Conservation (phyloP, 441 rosid species). For the Rhodomyrtus psidioides region DNA sequence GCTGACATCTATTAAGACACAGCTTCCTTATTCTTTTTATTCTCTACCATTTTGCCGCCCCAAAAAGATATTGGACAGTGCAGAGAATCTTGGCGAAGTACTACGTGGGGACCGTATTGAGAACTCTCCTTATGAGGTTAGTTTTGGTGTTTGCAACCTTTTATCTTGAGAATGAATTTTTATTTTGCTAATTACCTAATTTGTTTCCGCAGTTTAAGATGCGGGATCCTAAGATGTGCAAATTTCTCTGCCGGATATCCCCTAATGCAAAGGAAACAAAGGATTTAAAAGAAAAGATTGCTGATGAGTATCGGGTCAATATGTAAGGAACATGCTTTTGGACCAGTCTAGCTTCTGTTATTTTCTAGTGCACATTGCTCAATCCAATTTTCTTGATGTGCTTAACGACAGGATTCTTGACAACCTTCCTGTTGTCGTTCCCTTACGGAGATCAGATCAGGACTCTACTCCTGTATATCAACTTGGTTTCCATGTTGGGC, state of each 20-base stretch:
- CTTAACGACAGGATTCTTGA: conserved; percentile 50
- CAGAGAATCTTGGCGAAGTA: conserved; percentile 76
- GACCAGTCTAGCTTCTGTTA: not conserved
- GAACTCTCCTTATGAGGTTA: conserved; percentile 47
- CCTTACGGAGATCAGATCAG: conserved; percentile 44
- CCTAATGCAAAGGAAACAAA: conserved; percentile 46
- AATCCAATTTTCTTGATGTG: not conserved
- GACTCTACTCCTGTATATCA: conserved; percentile 51
- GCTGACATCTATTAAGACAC: conserved; percentile 54
- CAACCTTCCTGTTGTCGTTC: conserved; percentile 68
- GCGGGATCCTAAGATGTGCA: conserved; percentile 64
- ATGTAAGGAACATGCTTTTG: conserved; percentile 30
- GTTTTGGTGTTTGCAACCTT: not conserved
- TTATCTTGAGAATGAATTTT: not conserved
- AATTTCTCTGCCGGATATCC: conserved; percentile 28
- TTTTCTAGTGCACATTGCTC: not conserved
- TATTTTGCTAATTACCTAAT: conserved; percentile 3
- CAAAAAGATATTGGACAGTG: conserved; percentile 43
- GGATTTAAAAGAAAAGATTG: conserved; percentile 56
- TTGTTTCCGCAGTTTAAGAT: conserved; percentile 41
- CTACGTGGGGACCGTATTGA: conserved; percentile 70
- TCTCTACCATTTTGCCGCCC: conserved; percentile 47
- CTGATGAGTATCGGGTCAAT: conserved; percentile 64
- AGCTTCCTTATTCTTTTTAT: conserved; percentile 58
- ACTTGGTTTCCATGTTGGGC: conserved; percentile 64